These are phyloP conservation scores for Melanomma pulvis-pyrius DNA, from an alignment of 495 filamentous ascomycete genomes.

Conservation along the genomic window DNA sequence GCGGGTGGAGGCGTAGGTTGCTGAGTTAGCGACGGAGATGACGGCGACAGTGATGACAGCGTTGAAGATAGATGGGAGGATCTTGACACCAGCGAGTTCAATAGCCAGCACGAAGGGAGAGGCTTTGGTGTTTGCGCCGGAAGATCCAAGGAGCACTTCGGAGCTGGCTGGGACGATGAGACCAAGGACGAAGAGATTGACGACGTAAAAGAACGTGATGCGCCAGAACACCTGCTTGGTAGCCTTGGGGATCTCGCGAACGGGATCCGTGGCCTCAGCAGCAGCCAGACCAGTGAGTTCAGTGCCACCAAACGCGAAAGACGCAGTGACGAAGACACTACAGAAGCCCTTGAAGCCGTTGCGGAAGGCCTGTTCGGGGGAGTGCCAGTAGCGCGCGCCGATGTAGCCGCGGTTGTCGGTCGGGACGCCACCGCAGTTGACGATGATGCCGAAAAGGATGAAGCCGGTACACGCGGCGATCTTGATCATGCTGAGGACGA, in stretches of 20 bases:
- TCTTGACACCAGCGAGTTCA: conserved; percentile 63
- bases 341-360: conserved; percentile 69
- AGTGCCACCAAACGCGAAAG: conserved; percentile 69
- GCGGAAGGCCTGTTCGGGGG: conserved; percentile 21
- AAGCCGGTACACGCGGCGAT: conserved; percentile 53
- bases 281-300: conserved; percentile 55
- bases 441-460: conserved; percentile 47
- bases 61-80: conserved; percentile 74
- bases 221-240: conserved; percentile 38
- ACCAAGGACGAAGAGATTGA: conserved; percentile 73
- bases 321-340: conserved; percentile 69
- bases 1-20: conserved; percentile 44
- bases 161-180: conserved; percentile 66
- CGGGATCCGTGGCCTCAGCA: conserved; percentile 51
- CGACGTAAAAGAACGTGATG: conserved; percentile 71
- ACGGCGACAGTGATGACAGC: conserved; percentile 72
- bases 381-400: conserved; percentile 36
- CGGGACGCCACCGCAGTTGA: conserved; percentile 43
- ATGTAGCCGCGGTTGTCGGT: conserved; percentile 43
- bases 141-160: conserved; percentile 46
- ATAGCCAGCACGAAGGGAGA: conserved; percentile 79
- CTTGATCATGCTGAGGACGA: conserved; percentile 55
- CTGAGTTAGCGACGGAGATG: conserved; percentile 50
- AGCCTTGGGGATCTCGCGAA: conserved; percentile 39
- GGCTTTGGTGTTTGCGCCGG: conserved; percentile 56